Base-by-base conservation (phyloP, 2,329 filamentous ascomycete species). In the Trichophyton equinum region DNA sequence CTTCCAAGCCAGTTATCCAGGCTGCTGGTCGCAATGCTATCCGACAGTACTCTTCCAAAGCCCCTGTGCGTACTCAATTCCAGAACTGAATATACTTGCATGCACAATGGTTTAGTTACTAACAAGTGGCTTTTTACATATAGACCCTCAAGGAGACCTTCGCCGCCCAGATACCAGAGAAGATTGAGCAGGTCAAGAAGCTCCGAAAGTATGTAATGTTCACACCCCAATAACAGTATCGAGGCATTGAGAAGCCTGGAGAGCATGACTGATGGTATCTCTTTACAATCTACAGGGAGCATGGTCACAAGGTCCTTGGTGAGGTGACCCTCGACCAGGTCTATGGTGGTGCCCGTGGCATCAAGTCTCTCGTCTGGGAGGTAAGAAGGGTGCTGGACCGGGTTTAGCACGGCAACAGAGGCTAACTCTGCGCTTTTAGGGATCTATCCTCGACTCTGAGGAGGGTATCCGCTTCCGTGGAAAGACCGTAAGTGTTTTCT, bases 381-480 rank as follows among this genome's bases (percentile, higher is more conserved):
- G 87, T 81, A 66, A 55, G 69, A 63, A 53, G 2, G 30, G 6
- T 40, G 20, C 22, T 42, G 11, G 11, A 38, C 7, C 38, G 15
- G 4, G 25, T 27, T 11, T 30, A 13, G 13, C n/a, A 33, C 6
- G 57, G 13, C 38, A 20, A 33, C n/a, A n/a, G 20, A 33, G 40
- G 4, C 57, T 60, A 47, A 62, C 44, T 55, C 30, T 62, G 60
- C 38, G 27, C 51, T 20, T 61, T 8, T 67, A 82, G 79, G 85
- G 92, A 71, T 99, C 94, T 72, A 94, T 99, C 71, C 88, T 99
- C 72, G 94, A 99, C 79, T 84, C 92, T 62, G 91, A 97, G 82
- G 94, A 99, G 84, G 94, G 94, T 81, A 99, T 99, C 79, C 89
- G 94, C 71, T 99, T 99, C 87, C 88, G 94, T 76, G 94, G 94